These are phyloP conservation scores for Hypoxylon sp. DNA, from an alignment of 2,329 filamentous ascomycete genomes.

Conservation along the genomic window DNA sequence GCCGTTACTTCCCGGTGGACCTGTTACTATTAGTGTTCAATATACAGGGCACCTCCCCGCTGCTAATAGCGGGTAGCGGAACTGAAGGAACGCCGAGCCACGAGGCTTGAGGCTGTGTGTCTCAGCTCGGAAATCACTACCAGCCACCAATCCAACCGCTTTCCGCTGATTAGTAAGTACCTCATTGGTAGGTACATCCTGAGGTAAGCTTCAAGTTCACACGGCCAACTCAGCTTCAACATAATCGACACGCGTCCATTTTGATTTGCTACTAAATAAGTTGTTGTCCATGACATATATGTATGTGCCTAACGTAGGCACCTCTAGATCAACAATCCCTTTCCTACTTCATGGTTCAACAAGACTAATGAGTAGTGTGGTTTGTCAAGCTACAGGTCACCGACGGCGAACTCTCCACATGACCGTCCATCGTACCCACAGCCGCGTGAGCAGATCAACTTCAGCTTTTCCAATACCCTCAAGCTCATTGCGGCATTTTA, in stretches of 20 bases:
- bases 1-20: constrained; percentile 15
- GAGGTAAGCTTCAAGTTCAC: constrained; percentile 2
- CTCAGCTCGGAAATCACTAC: constrained; percentile 27
- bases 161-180: constrained; percentile 17
- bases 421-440: constrained; percentile 24
- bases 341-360: not conserved
- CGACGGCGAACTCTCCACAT: constrained; percentile 26
- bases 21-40: constrained; percentile 10
- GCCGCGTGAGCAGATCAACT: constrained; percentile 13
- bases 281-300: not conserved
- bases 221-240: constrained; percentile 25
- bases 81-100: constrained; percentile 36
- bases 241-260: constrained; percentile 37
- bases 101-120: constrained; percentile 34
- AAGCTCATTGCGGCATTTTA: constrained; percentile 6
- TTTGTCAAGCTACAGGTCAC: constrained; percentile 11
- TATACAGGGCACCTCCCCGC: constrained; percentile 21
- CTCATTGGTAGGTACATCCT: too few species aligned
- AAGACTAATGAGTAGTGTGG: not conserved
- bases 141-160: constrained; percentile 19
- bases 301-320: not conserved
- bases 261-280: not conserved
- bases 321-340: not conserved
- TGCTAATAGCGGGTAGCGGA: constrained; percentile 23
- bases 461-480: constrained; percentile 7